phyloP scores from a whole-genome alignment of 106 monocot genomes.

The Allium sativum region DNA sequence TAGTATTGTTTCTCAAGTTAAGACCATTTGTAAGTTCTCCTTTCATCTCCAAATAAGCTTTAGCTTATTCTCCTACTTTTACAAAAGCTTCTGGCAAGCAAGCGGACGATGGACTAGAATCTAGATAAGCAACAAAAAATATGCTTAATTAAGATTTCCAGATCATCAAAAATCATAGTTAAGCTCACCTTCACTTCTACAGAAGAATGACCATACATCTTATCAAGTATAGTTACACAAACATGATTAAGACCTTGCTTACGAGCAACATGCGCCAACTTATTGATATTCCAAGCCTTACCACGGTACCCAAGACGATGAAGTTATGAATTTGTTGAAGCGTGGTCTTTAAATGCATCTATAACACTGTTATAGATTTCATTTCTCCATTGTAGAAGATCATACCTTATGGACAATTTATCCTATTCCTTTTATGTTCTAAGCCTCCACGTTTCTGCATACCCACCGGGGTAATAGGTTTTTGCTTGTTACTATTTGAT shows the following conservation, averaged over 20 bases:
- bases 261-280: conserved; percentile 85
- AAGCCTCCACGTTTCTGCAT: conserved; percentile 92
- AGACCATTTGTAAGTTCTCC: conserved; percentile 86
- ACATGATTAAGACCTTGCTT: conserved; percentile 95
- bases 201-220: conserved; percentile 96
- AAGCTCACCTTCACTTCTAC: conserved; percentile 98
- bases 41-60: conserved; percentile 94
- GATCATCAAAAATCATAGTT: no score
- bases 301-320: conserved; percentile 96
- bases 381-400: conserved; percentile 96
- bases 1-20: conserved; percentile 89
- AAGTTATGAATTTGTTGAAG: conserved; percentile 79
- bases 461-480: conserved; percentile 60
- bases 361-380: conserved; percentile 96
- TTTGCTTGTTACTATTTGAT: conserved; percentile 81
- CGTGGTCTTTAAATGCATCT: conserved; percentile 93
- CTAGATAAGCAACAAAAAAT: neutral
- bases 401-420: conserved; percentile 85
- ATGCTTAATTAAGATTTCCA: no score
- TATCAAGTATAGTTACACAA: conserved; percentile 93
- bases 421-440: conserved; percentile 99
- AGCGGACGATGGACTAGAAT: no score
- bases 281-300: conserved; percentile 99
- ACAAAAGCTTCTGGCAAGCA: conserved; percentile 91
- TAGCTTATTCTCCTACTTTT: conserved; percentile 95